Percentiles rank a stretch among this genome's conserved stretches.
Evolutionary conservation across 2,329 filamentous ascomycete species (phyloP).

Genomic region (Thielaviopsis ethacetica): DNA sequence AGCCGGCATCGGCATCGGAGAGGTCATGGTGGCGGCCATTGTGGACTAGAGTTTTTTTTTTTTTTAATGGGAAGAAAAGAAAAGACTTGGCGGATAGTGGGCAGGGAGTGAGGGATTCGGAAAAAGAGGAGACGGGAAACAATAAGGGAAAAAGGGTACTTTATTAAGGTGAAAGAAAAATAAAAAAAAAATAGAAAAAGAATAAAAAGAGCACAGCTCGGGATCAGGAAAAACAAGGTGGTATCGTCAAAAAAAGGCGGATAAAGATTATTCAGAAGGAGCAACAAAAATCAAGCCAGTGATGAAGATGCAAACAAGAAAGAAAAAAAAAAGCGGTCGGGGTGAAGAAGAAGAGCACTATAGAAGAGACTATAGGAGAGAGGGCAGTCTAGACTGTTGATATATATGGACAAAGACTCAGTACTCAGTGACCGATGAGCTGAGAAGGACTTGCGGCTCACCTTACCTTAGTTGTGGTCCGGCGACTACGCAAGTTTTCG

Average conservation of each 20-base stretch:
- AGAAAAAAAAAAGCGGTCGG: background rate
- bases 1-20: conserved; percentile 7
- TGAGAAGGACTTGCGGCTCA: too few species aligned
- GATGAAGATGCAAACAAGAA: background rate
- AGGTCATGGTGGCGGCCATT: background rate
- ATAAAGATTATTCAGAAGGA: background rate
- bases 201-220: background rate
- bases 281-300: background rate
- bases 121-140: background rate
- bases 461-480: too few species aligned
- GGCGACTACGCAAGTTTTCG: too few species aligned
- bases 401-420: too few species aligned
- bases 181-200: background rate
- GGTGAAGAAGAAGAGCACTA: background rate
- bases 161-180: background rate
- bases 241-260: background rate
- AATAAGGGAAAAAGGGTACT: background rate
- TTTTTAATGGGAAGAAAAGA: background rate
- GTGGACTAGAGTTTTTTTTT: background rate
- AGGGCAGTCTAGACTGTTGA: too few species aligned
- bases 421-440: too few species aligned
- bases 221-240: background rate
- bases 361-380: too few species aligned
- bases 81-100: background rate
- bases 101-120: background rate